Evolutionary conservation across 495 filamentous ascomycete species (phyloP), one percentile per base, ranked within the genome.

Genomic region (Parathielavia appendiculata): DNA sequence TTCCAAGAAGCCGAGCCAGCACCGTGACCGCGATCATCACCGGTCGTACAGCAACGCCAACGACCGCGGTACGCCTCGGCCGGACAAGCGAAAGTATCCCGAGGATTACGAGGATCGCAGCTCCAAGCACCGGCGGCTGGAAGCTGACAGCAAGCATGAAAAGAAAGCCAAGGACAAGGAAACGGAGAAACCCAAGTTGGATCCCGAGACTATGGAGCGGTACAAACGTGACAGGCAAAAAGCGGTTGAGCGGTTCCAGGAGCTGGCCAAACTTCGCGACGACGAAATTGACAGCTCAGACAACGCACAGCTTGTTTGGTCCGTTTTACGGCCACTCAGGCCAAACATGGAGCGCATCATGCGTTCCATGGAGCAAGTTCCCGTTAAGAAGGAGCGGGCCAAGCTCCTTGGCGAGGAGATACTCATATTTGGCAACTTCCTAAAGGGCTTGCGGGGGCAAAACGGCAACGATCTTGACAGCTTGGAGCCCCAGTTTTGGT

Each of bases 401-500:
- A 75, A 76, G 53, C 69, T 77, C 32, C 53, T 78, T 14, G 76
- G 76, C 41, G 72, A 70, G 16, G 73, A 78, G 56, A 74, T 77
- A 26, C 75, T 71, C 7, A 62, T 68, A 3, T 77, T 79, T 54
- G 76, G 76, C 41, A 70, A 74, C 47, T 77, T 75, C 56, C 70
- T 79, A 12, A 70, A 71, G 51, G 62, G 66, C 48, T 62, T 79
- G 34, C 69, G 54, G 20, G 52, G 69, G 14, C 63, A 75, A 57
- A 74, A 70, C 17, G 50, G 51, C 32, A 52, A 54, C 59, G 69
- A 73, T 34, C 56, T 75, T 30, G 76, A 75, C 26, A 69, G 68
- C 32, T 62, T 78, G 9, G 76, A 77, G 55, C 73, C 75, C 20
- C 70, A 76, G 54, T 71, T 78, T 57, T 78, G 76, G 76, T 77